These are phyloP conservation scores for Patellifolia procumbens DNA, from an alignment of 179 eudicot genomes.

Conservation along the genomic window DNA sequence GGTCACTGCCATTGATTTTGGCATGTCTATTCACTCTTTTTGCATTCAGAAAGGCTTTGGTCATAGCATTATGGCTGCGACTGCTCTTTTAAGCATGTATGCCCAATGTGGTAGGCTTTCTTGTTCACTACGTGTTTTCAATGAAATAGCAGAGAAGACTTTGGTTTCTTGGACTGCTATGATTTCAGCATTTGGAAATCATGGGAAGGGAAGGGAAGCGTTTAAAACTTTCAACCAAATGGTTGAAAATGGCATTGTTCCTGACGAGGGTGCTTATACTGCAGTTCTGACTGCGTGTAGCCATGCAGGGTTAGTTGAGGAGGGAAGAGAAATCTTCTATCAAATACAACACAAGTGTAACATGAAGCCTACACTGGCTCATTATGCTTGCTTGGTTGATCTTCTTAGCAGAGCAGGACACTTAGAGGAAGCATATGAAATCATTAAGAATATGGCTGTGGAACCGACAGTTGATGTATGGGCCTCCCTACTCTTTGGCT, in stretches of 20 bases:
- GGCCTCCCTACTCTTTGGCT: conserved; percentile 30
- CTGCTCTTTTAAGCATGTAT: conserved; percentile 30
- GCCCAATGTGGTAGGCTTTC: conserved; percentile 20
- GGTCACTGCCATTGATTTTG: conserved; percentile 32
- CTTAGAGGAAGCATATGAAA: conserved; percentile 30
- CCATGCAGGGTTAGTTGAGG: conserved; percentile 26
- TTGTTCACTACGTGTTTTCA: conserved; percentile 22
- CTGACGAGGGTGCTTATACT: conserved; percentile 23
- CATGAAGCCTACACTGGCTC: conserved; percentile 26
- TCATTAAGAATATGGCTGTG: conserved; percentile 20
- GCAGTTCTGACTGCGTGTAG: conserved; percentile 25
- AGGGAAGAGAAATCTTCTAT: conserved; percentile 19
- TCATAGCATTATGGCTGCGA: conserved; percentile 27
- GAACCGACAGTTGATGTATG: conserved; percentile 29
- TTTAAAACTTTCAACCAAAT: conserved; percentile 14
- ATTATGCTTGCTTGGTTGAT: conserved; percentile 29
- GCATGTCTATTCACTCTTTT: conserved; percentile 35
- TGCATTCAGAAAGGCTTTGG: conserved; percentile 28
- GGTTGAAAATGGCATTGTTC: conserved; percentile 16
- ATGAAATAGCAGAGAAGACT: conserved; percentile 31
- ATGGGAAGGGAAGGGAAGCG: conserved; percentile 28
- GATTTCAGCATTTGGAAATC: conserved; percentile 27
- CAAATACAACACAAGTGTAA: conserved; percentile 15
- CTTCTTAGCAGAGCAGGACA: conserved; percentile 33
- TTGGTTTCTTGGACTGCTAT: conserved; percentile 34